Percentiles rank a stretch among this genome's conserved stretches.
Conservation (phyloP, 768 basidiomycete species). For the Tylopilus felleus region DNA sequence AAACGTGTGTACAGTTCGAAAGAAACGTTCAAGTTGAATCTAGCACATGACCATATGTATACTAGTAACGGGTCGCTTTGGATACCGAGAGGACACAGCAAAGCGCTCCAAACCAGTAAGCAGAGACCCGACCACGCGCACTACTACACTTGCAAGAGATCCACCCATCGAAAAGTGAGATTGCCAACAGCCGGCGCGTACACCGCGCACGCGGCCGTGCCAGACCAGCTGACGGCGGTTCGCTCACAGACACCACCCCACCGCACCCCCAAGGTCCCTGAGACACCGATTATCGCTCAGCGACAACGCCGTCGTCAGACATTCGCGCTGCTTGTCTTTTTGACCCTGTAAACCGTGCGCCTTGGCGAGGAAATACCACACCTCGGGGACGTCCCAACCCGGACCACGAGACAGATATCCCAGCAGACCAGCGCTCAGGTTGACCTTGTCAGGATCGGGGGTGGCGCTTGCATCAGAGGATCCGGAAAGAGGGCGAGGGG, state of each 20-base stretch:
- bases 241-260: slow-evolving; percentile 63
- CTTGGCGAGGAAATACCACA: slow-evolving; percentile 90
- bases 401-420: slow-evolving; percentile 70
- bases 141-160: not conserved
- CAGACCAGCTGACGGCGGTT: not conserved
- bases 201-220: not conserved
- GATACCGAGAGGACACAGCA: too few species aligned
- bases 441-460: slow-evolving; percentile 48
- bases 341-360: slow-evolving; percentile 74
- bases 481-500: slow-evolving; percentile 18
- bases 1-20: too few species aligned
- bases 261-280: slow-evolving; percentile 57
- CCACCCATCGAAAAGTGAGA: not conserved
- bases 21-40: too few species aligned
- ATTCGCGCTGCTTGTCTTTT: slow-evolving; percentile 70
- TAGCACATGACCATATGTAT: too few species aligned
- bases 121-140: not conserved
- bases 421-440: slow-evolving; percentile 81
- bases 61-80: too few species aligned
- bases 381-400: slow-evolving; percentile 92
- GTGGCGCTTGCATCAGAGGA: slow-evolving; percentile 16
- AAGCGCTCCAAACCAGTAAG: too few species aligned
- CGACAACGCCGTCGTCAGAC: slow-evolving; percentile 63
- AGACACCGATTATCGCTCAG: slow-evolving; percentile 60
- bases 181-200: too few species aligned